Evolutionary conservation across 495 filamentous ascomycete species (phyloP).

Genomic region (Aspergillus ellipticus): DNA sequence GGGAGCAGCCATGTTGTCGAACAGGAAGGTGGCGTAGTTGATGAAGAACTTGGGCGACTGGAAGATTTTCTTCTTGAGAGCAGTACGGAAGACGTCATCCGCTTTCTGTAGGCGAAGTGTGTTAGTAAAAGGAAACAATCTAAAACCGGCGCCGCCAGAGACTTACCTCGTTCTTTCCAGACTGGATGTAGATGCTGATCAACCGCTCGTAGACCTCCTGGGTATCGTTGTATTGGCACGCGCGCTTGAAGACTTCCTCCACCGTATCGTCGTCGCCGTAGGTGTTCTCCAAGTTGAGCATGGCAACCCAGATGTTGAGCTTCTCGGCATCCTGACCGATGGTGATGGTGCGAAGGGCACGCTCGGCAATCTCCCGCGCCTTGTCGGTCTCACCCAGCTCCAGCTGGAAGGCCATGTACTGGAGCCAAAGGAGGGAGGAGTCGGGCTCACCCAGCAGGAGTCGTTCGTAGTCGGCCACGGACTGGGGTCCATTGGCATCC

Average conservation of each 20-base stretch:
- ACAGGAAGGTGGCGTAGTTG: slow-evolving; percentile 93
- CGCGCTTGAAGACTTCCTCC: slow-evolving; percentile 84
- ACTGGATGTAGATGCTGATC: slow-evolving; percentile 91
- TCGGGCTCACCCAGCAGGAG: slow-evolving; percentile 88
- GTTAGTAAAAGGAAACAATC: slow-evolving; percentile 29
- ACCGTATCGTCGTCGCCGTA: slow-evolving; percentile 84
- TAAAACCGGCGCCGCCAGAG: background rate
- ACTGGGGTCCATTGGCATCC: slow-evolving; percentile 85
- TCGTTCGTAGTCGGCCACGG: slow-evolving; percentile 85
- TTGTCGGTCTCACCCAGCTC: slow-evolving; percentile 81
- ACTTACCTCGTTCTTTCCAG: slow-evolving; percentile 66
- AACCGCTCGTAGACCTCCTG: slow-evolving; percentile 86
- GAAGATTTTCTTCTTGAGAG: slow-evolving; percentile 83
- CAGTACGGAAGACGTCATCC: slow-evolving; percentile 78
- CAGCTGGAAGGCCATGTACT: slow-evolving; percentile 96
- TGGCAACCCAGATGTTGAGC: slow-evolving; percentile 88
- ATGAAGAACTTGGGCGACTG: slow-evolving; percentile 75
- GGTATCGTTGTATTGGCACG: slow-evolving; percentile 90
- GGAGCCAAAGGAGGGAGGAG: slow-evolving; percentile 83
- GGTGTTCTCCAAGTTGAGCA: slow-evolving; percentile 88
- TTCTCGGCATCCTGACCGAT: slow-evolving; percentile 86
- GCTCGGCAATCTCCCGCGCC: slow-evolving; percentile 82
- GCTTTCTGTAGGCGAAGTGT: slow-evolving; percentile 60
- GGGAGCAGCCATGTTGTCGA: slow-evolving; percentile 62
- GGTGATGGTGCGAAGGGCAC: slow-evolving; percentile 83